Conservation (phyloP, 345 rosid species). For the Turritis glabra region DNA sequence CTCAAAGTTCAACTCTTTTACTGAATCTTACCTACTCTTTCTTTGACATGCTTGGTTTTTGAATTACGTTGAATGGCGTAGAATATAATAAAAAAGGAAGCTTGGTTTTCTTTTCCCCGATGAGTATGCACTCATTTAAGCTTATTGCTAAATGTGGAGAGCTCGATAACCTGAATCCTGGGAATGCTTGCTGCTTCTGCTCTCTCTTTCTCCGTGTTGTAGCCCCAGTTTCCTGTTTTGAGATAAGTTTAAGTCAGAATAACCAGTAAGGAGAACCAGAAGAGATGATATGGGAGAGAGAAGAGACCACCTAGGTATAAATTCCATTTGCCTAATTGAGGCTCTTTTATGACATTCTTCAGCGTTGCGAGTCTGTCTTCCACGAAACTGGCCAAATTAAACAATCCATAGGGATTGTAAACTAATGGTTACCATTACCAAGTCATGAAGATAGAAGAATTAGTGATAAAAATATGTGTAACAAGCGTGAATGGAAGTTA, state of each 20-base stretch:
- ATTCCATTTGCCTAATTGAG: slow-evolving; percentile 82
- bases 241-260: not conserved
- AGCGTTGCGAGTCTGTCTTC: slow-evolving; percentile 92
- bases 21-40: slow-evolving; percentile 2
- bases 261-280: not conserved
- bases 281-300: not conserved
- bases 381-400: slow-evolving; percentile 59
- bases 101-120: not conserved
- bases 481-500: slow-evolving; percentile 33
- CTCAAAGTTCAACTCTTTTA: not conserved
- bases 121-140: slow-evolving; percentile 50
- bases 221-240: slow-evolving; percentile 37
- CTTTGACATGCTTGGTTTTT: slow-evolving; percentile 17
- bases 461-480: not conserved
- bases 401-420: slow-evolving; percentile 9
- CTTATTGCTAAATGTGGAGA: slow-evolving; percentile 74
- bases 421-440: not conserved
- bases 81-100: slow-evolving; percentile 18
- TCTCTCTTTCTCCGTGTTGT: slow-evolving; percentile 60
- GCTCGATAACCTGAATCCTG: slow-evolving; percentile 72
- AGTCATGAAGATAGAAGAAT: not conserved
- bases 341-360: slow-evolving; percentile 86
- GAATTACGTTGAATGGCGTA: not conserved
- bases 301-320: slow-evolving; percentile 62
- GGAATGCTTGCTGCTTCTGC: slow-evolving; percentile 73